Evolutionary conservation across 202 grass and related monocot species (phyloP).

Genomic region (Miscanthus sacchariflorus): DNA sequence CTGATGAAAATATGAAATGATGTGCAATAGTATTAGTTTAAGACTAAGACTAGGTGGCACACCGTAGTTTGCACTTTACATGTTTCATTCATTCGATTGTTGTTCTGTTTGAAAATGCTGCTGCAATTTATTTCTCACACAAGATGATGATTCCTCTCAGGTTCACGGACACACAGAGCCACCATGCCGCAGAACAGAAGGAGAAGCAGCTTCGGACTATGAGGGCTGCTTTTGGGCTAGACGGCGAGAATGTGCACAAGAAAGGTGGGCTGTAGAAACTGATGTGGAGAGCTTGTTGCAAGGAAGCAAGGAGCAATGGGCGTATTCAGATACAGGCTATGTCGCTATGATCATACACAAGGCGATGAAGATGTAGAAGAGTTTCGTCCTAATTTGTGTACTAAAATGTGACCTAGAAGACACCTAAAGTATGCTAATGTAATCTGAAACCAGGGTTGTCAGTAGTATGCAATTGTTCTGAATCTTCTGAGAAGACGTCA

Average conservation of each 20-base stretch:
- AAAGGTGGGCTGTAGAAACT: conserved; percentile 47
- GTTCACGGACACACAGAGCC: conserved; percentile 62
- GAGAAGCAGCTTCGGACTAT: conserved; percentile 79
- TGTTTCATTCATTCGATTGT: neutral
- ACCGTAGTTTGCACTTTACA: neutral
- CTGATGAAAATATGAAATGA: neutral
- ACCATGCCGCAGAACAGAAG: conserved; percentile 69
- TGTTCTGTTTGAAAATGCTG: neutral
- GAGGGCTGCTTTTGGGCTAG: conserved; percentile 71
- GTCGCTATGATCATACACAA: conserved; percentile 7
- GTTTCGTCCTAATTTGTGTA: neutral
- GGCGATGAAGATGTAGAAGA: conserved; percentile 7
- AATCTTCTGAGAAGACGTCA: neutral
- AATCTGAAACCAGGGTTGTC: neutral
- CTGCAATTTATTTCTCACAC: conserved; percentile 7
- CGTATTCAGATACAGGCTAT: conserved; percentile 31
- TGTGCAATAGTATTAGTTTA: neutral
- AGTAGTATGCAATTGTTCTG: neutral
- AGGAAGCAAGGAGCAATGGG: conserved; percentile 26
- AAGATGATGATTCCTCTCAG: conserved; percentile 43
- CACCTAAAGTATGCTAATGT: neutral
- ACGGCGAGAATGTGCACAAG: conserved; percentile 38
- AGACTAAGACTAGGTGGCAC: neutral
- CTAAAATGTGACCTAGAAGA: neutral
- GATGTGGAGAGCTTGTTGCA: conserved; percentile 63